Base-by-base conservation (phyloP, 2,329 filamentous ascomycete genomes). In the Tricladium varicosporioides region DNA sequence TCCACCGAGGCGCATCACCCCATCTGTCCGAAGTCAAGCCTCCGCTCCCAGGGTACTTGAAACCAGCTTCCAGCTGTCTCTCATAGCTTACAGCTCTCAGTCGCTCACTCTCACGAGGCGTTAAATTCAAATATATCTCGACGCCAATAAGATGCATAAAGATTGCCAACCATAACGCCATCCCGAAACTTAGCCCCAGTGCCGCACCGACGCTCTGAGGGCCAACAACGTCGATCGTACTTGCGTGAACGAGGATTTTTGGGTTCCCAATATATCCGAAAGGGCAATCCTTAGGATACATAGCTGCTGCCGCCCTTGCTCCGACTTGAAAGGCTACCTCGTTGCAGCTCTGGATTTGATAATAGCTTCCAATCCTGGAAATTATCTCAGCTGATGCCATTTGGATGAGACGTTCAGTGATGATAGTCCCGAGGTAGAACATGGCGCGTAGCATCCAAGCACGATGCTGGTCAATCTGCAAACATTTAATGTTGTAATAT, bases 401-500 rank as follows among this genome's bases (percentile, higher is more conserved):
- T 43, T 80, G 70, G 33, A 83, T 74, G 22, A 83, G 59, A 9
- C 82, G 77, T 45, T 73, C 69, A 0, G 81, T 82, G 59, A 85
- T 75, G 59, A 85, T 81, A 2, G 72, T 70, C 2, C 75, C 75
- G n/a, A 78, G 74, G 59, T 78, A 78, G 42, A 78, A 71, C 78
- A 78, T 80, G 7, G 78, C 74, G 18, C 84, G 69, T 31, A 87
- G 64, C 83, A 86, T 87, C 83, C 83, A 87, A 2, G 81, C 80
- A 1, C 84, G 76, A 59, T 87, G 84, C 63, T 86, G 78, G 32
- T 86, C 82, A 49, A 88, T 82, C 64, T 86, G 83, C 1, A 86
- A 69, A 1, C 74, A 71, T 67, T 81, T 85, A 67, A 87, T 78
- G 60, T 85, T 85, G 66, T 79, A 72, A 32, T 77, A 78, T 1